Conservation (phyloP, 1,284 basidiomycete species). For the Lignosus rhinocerotis region DNA sequence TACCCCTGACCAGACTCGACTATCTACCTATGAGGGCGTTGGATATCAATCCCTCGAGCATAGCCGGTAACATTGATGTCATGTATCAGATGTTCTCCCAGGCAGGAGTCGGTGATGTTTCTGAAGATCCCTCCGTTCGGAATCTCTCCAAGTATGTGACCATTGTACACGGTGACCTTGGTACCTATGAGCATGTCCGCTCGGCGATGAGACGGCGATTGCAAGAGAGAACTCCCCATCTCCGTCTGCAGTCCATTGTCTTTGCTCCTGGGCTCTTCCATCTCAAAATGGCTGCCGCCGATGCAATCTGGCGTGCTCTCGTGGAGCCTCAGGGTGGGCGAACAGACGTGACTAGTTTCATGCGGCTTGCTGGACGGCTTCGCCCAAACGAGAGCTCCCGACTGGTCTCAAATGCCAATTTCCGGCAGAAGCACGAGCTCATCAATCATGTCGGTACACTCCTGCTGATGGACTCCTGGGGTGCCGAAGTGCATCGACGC, state of each 20-base stretch:
- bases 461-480: slow-evolving; percentile 28
- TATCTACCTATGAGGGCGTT: too few relatives aligned
- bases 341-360: slow-evolving; percentile 20
- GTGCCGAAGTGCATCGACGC: slow-evolving; percentile 23
- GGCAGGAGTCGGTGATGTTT: too few relatives aligned
- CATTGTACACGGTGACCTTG: slow-evolving; percentile 12
- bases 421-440: slow-evolving; percentile 38
- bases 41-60: too few relatives aligned
- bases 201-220: background rate
- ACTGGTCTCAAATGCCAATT: slow-evolving; percentile 33
- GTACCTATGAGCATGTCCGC: slow-evolving; percentile 22
- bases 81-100: too few relatives aligned
- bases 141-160: slow-evolving; percentile 8
- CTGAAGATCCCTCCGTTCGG: background rate
- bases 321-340: slow-evolving; percentile 22
- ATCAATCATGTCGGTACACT: slow-evolving; percentile 32
- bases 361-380: slow-evolving; percentile 18
- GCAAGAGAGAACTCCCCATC: slow-evolving; percentile 20
- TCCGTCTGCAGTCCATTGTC: slow-evolving; percentile 31
- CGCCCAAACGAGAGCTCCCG: slow-evolving; percentile 33
- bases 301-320: slow-evolving; percentile 37
- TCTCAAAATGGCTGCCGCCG: slow-evolving; percentile 39
- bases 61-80: too few relatives aligned
- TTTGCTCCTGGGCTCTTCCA: slow-evolving; percentile 40
- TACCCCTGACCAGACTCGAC: too few relatives aligned